Percentiles rank a stretch among this genome's conserved stretches.
Conservation (phyloP, 2,329 filamentous ascomycete genomes). For the Diplodia seriata region DNA sequence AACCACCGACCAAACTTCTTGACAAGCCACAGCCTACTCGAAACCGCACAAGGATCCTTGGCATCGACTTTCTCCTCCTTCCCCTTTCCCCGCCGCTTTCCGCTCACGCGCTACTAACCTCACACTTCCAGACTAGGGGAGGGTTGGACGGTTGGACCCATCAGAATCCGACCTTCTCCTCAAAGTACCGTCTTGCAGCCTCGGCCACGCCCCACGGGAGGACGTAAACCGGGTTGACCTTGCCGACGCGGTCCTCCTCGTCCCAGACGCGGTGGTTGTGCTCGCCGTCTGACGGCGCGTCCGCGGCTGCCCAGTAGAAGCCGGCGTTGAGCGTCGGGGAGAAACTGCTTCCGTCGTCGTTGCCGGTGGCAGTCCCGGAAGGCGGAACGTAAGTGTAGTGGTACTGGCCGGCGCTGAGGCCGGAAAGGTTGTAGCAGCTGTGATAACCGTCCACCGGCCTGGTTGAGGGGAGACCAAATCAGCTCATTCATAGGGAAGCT, state of each 20-base stretch:
- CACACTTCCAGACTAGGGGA: background rate
- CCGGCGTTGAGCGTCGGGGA: slow-evolving; percentile 45
- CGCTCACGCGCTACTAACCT: background rate
- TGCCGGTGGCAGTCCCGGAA: slow-evolving; percentile 40
- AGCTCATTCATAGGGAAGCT: slow-evolving; percentile 2
- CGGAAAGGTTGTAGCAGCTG: slow-evolving; percentile 83
- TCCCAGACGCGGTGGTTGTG: slow-evolving; percentile 62
- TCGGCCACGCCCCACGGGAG: slow-evolving; percentile 75
- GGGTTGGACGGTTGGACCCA: background rate
- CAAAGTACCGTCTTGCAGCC: slow-evolving; percentile 70
- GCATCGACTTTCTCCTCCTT: background rate
- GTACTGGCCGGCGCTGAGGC: slow-evolving; percentile 83
- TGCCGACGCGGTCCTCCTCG: slow-evolving; percentile 70
- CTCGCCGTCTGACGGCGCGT: slow-evolving; percentile 58
- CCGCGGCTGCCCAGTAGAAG: slow-evolving; percentile 56
- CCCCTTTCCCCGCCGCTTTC: slow-evolving; percentile 31
- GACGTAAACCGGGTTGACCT: slow-evolving; percentile 84
- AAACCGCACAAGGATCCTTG: background rate
- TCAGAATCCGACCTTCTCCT: slow-evolving; percentile 64
- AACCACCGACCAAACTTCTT: background rate
- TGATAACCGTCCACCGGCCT: slow-evolving; percentile 88
- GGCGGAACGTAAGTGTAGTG: slow-evolving; percentile 55
- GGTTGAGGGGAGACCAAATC: slow-evolving; percentile 35
- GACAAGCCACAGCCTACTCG: slow-evolving; percentile 9
- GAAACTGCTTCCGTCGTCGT: background rate